A percentile compares a stretch with the other conserved stretches of the same genome.
These are phyloP conservation scores for Monosporascus ibericus DNA, from an alignment of 2,329 filamentous ascomycete species.

Conservation along the genomic window DNA sequence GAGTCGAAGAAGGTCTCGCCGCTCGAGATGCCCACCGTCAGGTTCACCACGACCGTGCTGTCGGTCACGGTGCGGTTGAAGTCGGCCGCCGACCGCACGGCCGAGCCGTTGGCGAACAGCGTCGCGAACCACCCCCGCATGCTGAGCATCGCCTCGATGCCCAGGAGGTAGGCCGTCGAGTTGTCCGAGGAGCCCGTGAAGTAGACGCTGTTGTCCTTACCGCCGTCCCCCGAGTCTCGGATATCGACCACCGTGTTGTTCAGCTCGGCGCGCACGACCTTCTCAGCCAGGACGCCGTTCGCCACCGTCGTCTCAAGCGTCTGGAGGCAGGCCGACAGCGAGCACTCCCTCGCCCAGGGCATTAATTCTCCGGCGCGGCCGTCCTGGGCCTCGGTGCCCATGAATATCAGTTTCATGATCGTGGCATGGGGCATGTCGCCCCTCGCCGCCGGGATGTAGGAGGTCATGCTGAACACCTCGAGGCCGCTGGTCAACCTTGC, in stretches of 20 bases:
- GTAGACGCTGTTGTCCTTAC: conserved; percentile 14
- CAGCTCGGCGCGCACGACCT: conserved; percentile 8
- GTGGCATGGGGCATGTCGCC: conserved; percentile 24
- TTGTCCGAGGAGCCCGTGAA: conserved; percentile 9
- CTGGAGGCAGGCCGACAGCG: conserved; percentile 24
- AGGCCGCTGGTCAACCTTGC: conserved; percentile 14
- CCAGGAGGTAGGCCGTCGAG: conserved; percentile 15
- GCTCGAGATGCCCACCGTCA: conserved; percentile 26
- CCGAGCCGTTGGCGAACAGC: conserved; percentile 24
- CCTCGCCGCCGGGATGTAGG: conserved; percentile 17
- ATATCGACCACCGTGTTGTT: conserved; percentile 23
- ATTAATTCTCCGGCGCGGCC: conserved; percentile 15
- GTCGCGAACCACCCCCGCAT: conserved; percentile 26
- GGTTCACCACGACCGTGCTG: conserved; percentile 23
- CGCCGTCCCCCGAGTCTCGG: conserved; percentile 8
- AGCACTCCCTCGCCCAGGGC: conserved; percentile 27
- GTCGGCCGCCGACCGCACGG: conserved; percentile 16
- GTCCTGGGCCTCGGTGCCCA: conserved; percentile 24
- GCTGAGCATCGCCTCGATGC: conserved; percentile 22
- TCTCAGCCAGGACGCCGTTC: conserved; percentile 23
- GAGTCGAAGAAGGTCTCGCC: conserved; percentile 28
- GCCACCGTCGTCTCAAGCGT: conserved; percentile 18
- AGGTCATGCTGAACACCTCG: conserved; percentile 28
- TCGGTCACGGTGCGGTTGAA: conserved; percentile 23
- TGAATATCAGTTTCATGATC: conserved; percentile 27